Conservation (phyloP, 345 rosid species). For the Viola odorata region DNA sequence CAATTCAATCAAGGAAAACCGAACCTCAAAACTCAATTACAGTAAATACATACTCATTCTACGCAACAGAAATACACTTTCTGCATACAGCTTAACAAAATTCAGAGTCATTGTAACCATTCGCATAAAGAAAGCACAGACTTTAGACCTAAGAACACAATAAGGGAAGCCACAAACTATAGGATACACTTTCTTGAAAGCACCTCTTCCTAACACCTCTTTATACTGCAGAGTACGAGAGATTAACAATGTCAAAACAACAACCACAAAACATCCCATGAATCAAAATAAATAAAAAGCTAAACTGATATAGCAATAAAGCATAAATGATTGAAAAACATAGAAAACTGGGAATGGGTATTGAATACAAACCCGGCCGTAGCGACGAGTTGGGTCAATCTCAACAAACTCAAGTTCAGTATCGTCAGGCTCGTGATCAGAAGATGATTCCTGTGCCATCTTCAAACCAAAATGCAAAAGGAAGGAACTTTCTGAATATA, state of each 20-base stretch:
- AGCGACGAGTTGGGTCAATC: constrained; percentile 30
- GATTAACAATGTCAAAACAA: neutral
- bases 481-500: too few species aligned
- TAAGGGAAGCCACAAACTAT: neutral
- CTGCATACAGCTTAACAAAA: neutral
- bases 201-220: constrained; percentile 29
- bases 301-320: neutral
- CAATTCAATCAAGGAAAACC: constrained; percentile 41
- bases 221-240: constrained; percentile 24
- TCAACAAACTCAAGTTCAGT: constrained; percentile 39
- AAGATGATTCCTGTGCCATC: constrained; percentile 53
- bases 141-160: neutral
- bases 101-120: neutral
- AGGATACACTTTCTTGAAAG: constrained; percentile 37
- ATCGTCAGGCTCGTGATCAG: constrained; percentile 57
- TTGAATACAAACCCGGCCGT: constrained; percentile 24
- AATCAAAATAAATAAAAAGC: neutral
- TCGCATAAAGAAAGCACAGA: neutral
- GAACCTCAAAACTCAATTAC: neutral
- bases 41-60: constrained; percentile 1
- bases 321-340: neutral
- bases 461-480: constrained; percentile 6
- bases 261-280: neutral
- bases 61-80: neutral
- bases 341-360: neutral